Percentiles rank a stretch among this genome's conserved stretches.
Evolutionary conservation across 2,329 filamentous ascomycete species (phyloP).

Genomic region (Sodiomyces alkalinus): DNA sequence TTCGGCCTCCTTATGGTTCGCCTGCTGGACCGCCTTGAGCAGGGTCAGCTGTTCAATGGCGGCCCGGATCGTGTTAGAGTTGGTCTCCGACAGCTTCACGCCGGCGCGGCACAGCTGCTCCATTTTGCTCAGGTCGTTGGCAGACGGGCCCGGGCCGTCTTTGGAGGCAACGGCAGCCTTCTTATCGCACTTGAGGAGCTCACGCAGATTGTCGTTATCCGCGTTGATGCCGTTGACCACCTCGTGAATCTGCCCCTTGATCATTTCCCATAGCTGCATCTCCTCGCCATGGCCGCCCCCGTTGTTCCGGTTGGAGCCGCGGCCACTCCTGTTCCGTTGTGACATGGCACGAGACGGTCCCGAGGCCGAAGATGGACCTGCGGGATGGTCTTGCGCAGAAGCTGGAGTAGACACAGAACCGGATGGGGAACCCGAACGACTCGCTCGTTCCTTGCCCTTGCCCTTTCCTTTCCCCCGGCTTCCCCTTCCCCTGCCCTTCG

Average conservation of each 20-base stretch:
- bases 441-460: no score
- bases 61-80: constrained; percentile 18
- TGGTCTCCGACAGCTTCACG: constrained; percentile 24
- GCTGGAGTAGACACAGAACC: no score
- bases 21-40: constrained; percentile 24
- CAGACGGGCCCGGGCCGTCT: constrained; percentile 14
- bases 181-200: constrained; percentile 25
- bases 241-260: constrained; percentile 22
- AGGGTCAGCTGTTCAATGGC: constrained; percentile 27
- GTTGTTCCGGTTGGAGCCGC: constrained; percentile 27
- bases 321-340: constrained; percentile 27
- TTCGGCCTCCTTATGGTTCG: constrained; percentile 20
- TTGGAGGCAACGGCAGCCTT: constrained; percentile 22
- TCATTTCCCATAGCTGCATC: constrained; percentile 25
- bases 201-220: constrained; percentile 24
- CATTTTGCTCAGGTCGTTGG: constrained; percentile 22
- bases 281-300: constrained; percentile 27
- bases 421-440: no score
- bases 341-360: no score
- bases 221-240: constrained; percentile 23
- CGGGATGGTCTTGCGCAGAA: no score
- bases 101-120: constrained; percentile 26
- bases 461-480: no score
- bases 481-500: no score
- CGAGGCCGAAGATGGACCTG: no score